Percentiles rank a stretch among this genome's conserved stretches.
phyloP scores from a whole-genome alignment of 2,329 filamentous ascomycete species.

The Hypoxylon sp. region DNA sequence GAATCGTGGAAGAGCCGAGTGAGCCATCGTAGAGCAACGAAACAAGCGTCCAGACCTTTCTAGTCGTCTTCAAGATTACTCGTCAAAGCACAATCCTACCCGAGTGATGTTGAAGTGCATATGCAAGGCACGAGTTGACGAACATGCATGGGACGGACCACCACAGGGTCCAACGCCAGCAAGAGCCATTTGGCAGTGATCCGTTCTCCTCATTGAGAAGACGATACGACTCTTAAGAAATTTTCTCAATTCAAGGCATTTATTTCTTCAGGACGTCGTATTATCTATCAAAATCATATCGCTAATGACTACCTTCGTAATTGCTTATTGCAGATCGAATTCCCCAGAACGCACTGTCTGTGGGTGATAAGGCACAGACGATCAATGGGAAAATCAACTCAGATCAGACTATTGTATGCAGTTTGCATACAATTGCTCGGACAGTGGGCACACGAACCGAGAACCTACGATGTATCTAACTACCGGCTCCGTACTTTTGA shows the following conservation, averaged over 20 bases:
- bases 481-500: constrained; percentile 6
- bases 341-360: constrained; percentile 31
- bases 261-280: constrained; percentile 12
- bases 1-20: constrained; percentile 19
- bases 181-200: constrained; percentile 27
- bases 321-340: constrained; percentile 19
- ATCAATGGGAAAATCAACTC: constrained; percentile 19
- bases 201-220: constrained; percentile 37
- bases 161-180: constrained; percentile 22
- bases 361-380: constrained; percentile 25
- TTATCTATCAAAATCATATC: constrained; percentile 19
- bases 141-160: constrained; percentile 40
- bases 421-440: constrained; percentile 37
- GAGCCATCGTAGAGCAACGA: constrained; percentile 17
- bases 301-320: constrained; percentile 8
- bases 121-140: constrained; percentile 41
- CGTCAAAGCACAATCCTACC: constrained; percentile 35
- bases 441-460: constrained; percentile 30
- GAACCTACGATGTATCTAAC: constrained; percentile 22
- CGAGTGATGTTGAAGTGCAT: constrained; percentile 35
- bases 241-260: constrained; percentile 16
- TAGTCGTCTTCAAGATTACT: constrained; percentile 22
- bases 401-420: constrained; percentile 37
- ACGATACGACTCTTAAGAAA: constrained; percentile 34
- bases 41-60: constrained; percentile 19